Evolutionary conservation across 345 rosid species (phyloP), one percentile per base, ranked within the genome.

Genomic region (Kernera saxatilis): DNA sequence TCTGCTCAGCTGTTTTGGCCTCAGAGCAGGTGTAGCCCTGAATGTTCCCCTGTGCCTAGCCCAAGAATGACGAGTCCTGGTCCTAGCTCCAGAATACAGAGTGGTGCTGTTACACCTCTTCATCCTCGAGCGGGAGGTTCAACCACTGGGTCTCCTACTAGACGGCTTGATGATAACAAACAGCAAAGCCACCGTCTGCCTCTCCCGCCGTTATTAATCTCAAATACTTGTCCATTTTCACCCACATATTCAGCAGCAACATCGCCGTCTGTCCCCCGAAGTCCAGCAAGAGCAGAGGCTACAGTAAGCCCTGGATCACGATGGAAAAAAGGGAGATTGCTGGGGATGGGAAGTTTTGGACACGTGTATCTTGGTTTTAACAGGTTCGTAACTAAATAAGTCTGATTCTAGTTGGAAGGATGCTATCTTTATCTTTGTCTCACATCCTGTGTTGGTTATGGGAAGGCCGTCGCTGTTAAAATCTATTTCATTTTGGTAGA

Each of bases 1-100:
- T 79, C 92, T 30, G 84, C 93, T 43, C 96, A 87, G 82, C 77
- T 88, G 57, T 88, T 94, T 82, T 88, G 98, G 99, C 97, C 84
- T 5, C 94, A 88, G 33, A 92, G 92, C 80, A 80, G 97, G 83
- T 85, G 96, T 79, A 94, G 99, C 81, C 93, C 96, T 33, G 99
- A 94, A 82, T 88, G 87, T 78, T 94, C 99, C 25, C 98, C 99
- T 7, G 82, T 82, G 60, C 98, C 95, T 36, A 94, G 99, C 65
- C 98, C 99, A 37, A 87, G 92, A 80, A 86, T 94, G 97, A 82
- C 95, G 9, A 94, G 99, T 51, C 98, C 99, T 50, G 99, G 97
- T 72, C 98, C 99, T 64, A 79, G 97, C 80, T 94, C 99, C 11
- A 84, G 98, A 79, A 86, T 94, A 69, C 99, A 92, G 11, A 94